Evolutionary conservation across 1,139 yeast genomes (phyloP), one percentile per base, ranked within the genome.

Genomic region (Suhomyces yuchorum): DNA sequence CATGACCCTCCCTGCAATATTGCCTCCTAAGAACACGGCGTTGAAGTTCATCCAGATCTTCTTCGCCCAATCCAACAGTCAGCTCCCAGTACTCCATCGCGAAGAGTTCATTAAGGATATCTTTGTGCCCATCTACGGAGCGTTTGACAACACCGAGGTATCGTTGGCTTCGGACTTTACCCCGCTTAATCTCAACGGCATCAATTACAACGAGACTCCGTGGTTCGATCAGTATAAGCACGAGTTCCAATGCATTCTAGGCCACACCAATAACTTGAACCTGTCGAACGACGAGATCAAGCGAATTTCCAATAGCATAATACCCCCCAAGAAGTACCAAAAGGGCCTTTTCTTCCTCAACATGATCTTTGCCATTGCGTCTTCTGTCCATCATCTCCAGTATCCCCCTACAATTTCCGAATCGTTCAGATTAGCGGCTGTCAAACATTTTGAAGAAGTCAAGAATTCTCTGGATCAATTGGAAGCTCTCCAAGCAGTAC

Each of bases 41-140:
- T 82, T 86, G 56, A 75, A 76, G 46, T 77, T 87, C 45, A 60
- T 90, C n/a, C 77, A 80, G 43, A 73, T 82, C 2, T 90, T 78
- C 63, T 91, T 91, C 60, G 81, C 88, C 19, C 93, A 87, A 57
- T 81, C 93, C 15, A 90, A 90, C 61, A 73, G 96, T 3, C 96
- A 89, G 63, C 61, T 87, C 35, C 97, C 97, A 0, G 75, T 90
- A 4, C 66, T 91, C 44, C 97, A 91, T 61, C 77, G 96, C 34
- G 96, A 89, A 58, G 81, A 79, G 53, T 90, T 90, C 59, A 63
- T 91, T 39, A 70, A 70, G 44, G 71, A 74, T 39, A 84, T 82
- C 60, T 91, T 87, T 60, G 79, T 81, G 51, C 97, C 96, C 0
- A 75, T 90, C 1, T 90, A 90, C 61, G 97, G 97, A 2, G 65